A percentile compares a stretch with the other conserved stretches of the same genome.
Evolutionary conservation across 495 filamentous ascomycete species (phyloP).

Genomic region (Viridothelium virens): DNA sequence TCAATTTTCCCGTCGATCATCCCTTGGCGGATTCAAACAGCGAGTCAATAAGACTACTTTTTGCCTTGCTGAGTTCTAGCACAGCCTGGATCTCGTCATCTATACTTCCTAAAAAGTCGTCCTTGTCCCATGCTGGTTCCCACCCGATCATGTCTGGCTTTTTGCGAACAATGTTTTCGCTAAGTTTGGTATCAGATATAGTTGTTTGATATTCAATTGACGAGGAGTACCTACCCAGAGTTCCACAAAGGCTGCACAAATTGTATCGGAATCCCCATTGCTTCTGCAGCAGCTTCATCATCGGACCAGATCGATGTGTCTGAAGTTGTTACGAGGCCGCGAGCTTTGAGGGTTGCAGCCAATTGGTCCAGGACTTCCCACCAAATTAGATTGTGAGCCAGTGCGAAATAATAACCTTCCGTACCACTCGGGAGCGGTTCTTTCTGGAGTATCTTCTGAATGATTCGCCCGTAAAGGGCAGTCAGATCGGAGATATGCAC

Average conservation of each 20-base stretch:
- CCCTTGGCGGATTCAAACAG: background rate
- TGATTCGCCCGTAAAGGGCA: conserved; percentile 4
- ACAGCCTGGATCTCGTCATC: conserved; percentile 5
- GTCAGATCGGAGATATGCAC: conserved; percentile 5
- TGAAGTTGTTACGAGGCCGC: background rate
- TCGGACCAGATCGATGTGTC: background rate
- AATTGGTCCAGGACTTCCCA: conserved; percentile 8
- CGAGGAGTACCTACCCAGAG: conserved; percentile 19
- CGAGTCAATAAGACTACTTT: conserved; percentile 7
- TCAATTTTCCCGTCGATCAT: background rate
- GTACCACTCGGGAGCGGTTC: background rate
- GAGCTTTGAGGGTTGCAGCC: background rate
- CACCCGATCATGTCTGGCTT: background rate
- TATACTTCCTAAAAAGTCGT: background rate
- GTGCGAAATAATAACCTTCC: conserved; percentile 4
- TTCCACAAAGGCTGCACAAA: conserved; percentile 12
- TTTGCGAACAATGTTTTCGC: background rate
- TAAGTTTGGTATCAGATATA: background rate
- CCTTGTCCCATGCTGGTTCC: conserved; percentile 1
- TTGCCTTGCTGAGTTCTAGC: background rate
- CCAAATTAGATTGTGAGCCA: conserved; percentile 4
- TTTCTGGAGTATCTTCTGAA: conserved; percentile 5
- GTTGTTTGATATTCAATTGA: background rate
- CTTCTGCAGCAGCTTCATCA: conserved; percentile 6
- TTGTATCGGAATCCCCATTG: background rate